phyloP scores from a whole-genome alignment of 192 early-diverging fungal species.

The Obelidium mucronatum region DNA sequence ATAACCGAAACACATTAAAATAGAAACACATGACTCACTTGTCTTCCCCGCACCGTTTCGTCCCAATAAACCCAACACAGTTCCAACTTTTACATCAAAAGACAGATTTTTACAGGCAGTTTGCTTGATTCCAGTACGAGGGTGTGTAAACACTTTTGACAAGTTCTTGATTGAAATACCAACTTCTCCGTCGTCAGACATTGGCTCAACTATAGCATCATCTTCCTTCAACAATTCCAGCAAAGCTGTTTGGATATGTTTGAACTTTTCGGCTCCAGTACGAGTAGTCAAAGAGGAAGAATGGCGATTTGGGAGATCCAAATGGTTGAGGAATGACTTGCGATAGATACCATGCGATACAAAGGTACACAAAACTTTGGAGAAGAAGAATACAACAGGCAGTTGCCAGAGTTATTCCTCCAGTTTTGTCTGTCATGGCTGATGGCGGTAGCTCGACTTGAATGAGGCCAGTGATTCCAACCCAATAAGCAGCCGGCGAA shows the following conservation, averaged over 20 bases:
- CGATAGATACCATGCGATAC: constrained; percentile 58
- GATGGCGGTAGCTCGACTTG: background rate
- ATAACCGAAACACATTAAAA: too few species aligned
- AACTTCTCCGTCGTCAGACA: background rate
- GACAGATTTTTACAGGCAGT: constrained; percentile 26
- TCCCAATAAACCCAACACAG: constrained; percentile 58
- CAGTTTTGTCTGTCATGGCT: background rate
- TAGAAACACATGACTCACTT: too few species aligned
- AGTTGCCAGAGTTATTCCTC: constrained; percentile 2
- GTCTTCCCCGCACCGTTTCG: constrained; percentile 75
- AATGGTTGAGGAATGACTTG: constrained; percentile 51
- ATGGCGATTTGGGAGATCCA: constrained; percentile 40
- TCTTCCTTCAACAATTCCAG: background rate
- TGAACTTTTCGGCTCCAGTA: constrained; percentile 10
- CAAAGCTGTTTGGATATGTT: background rate
- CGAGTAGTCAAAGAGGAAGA: constrained; percentile 49
- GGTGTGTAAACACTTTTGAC: background rate
- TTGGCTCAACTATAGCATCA: background rate
- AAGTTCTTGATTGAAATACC: background rate
- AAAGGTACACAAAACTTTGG: constrained; percentile 46
- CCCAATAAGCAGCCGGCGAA: constrained; percentile 7
- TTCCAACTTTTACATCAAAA: constrained; percentile 51
- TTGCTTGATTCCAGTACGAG: background rate
- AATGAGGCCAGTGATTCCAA: background rate
- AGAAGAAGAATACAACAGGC: background rate